Percentiles rank a stretch among this genome's conserved stretches.
These are phyloP conservation scores for Chalciporus sphaerocephalus DNA, from an alignment of 768 basidiomycete genomes.

Conservation along the genomic window DNA sequence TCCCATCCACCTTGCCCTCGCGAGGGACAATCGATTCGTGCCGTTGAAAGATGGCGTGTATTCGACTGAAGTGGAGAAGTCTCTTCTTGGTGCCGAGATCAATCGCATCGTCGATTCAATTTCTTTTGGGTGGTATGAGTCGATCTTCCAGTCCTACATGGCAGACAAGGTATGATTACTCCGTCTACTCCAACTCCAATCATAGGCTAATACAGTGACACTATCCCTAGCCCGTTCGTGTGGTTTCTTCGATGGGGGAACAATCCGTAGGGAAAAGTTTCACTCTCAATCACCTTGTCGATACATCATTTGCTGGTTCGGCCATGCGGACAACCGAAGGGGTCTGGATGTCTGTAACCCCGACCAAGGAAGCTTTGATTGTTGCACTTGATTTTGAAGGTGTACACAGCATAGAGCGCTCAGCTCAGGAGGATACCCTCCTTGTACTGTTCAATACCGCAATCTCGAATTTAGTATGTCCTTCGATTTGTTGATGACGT, in stretches of 20 bases:
- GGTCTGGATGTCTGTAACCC: slow-evolving; percentile 64
- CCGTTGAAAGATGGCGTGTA: slow-evolving; percentile 55
- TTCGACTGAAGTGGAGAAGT: slow-evolving; percentile 46
- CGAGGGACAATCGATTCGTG: slow-evolving; percentile 56
- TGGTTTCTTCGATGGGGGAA: slow-evolving; percentile 66
- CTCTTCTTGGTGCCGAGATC: slow-evolving; percentile 56
- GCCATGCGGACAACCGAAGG: slow-evolving; percentile 64
- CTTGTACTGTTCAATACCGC: slow-evolving; percentile 64
- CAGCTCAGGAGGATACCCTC: slow-evolving; percentile 59
- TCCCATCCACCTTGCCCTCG: slow-evolving; percentile 60
- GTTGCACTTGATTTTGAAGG: slow-evolving; percentile 67
- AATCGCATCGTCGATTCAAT: slow-evolving; percentile 50
- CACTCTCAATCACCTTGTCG: slow-evolving; percentile 54
- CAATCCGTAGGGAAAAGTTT: slow-evolving; percentile 64
- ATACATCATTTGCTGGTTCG: slow-evolving; percentile 61
- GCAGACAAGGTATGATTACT: slow-evolving; percentile 41
- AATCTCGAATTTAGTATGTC: slow-evolving; percentile 54
- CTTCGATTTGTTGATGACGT: background rate
- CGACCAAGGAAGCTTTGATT: slow-evolving; percentile 50
- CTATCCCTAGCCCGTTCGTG: slow-evolving; percentile 48
- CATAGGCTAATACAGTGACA: background rate
- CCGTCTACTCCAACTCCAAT: background rate
- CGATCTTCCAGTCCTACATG: slow-evolving; percentile 60
- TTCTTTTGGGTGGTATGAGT: slow-evolving; percentile 65
- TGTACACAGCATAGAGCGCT: slow-evolving; percentile 60